Evolutionary conservation across 805 yeast species (phyloP).

Genomic region (Candida dendrica): DNA sequence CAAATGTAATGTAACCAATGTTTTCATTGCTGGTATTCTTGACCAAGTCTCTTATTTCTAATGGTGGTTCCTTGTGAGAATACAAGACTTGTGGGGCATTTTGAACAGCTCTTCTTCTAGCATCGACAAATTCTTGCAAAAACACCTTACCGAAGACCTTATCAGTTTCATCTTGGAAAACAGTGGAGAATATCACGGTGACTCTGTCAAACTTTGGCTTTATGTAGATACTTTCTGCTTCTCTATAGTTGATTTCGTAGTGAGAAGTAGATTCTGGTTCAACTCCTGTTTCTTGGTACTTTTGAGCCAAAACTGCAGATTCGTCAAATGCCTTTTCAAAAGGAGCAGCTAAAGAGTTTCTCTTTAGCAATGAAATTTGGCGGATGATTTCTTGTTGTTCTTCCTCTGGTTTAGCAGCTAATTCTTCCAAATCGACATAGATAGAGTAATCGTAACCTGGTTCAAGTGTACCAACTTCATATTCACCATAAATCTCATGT

Average conservation of each 20-base stretch:
- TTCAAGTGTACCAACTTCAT: constrained; percentile 41
- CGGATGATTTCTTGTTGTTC: constrained; percentile 45
- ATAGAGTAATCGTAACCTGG: constrained; percentile 78
- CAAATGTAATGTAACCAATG: constrained; percentile 57
- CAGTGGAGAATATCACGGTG: constrained; percentile 90
- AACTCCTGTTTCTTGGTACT: constrained; percentile 21
- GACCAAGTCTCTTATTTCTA: constrained; percentile 58
- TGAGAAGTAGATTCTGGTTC: constrained; percentile 17
- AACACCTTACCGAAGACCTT: constrained; percentile 84
- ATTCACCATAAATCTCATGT: constrained; percentile 40
- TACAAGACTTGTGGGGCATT: constrained; percentile 97
- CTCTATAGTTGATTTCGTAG: constrained; percentile 69
- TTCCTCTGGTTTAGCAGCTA: constrained; percentile 37
- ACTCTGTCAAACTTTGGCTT: constrained; percentile 93
- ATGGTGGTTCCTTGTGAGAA: constrained; percentile 86
- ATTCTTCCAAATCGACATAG: constrained; percentile 48
- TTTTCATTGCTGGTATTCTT: constrained; percentile 32
- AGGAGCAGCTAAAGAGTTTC: constrained; percentile 88
- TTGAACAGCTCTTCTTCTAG: constrained; percentile 91
- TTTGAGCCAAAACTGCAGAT: constrained; percentile 51
- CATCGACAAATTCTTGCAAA: constrained; percentile 90
- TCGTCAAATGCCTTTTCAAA: constrained; percentile 79
- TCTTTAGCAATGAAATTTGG: constrained; percentile 68
- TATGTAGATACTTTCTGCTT: constrained; percentile 84
- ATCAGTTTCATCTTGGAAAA: constrained; percentile 95